Evolutionary conservation across 1,284 basidiomycete genomes (phyloP), one percentile per base, ranked within the genome.

Genomic region (Rhizoctonia solani): DNA sequence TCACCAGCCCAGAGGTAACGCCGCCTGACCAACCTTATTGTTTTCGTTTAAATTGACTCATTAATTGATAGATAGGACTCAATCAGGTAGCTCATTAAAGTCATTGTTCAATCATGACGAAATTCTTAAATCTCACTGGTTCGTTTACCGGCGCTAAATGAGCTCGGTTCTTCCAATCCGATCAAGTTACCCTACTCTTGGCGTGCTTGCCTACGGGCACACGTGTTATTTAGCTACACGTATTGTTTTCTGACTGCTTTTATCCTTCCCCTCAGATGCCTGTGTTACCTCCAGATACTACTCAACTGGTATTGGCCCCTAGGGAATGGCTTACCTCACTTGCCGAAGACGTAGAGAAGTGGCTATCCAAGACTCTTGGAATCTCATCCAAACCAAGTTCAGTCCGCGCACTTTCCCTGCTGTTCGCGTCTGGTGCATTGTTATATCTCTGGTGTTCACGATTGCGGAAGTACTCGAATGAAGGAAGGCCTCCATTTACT

Each of bases 401-500:
- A 16, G 16, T 44, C 19, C 41, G 41, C 3, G 21, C 23, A 29
- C 16, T 63, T 6, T 63, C 59, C 13, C 41, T 63, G 6, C n/a
- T 63, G 27, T 32, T 63, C 19, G 47, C 59, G 11, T 49, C 59
- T 41, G 59, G 59, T 21, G 47, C 59, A 5, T 23, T 63, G 9
- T 21, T 63, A 9, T 63, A 63, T 29, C 47, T 63, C 9, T 50
- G 59, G 37, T 34, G 59, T 27, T 25, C 21, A 29, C 27, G 49
- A 52, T 16, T 16, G 5, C 14, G 19, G 14, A 8, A 39, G 14
- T 16, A 44, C 14, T 39, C 37, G 16, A 8, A 8, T 39, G 8
- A 5, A 16, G 41, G 46, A 13, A 54, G 27, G 30, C 69, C 69
- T 0, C 69, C 69, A 37, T 69, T 1, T 50, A 67, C 6, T 41